Evolutionary conservation across 2,329 filamentous ascomycete species (phyloP).

Genomic region (Diaporthe destruens): DNA sequence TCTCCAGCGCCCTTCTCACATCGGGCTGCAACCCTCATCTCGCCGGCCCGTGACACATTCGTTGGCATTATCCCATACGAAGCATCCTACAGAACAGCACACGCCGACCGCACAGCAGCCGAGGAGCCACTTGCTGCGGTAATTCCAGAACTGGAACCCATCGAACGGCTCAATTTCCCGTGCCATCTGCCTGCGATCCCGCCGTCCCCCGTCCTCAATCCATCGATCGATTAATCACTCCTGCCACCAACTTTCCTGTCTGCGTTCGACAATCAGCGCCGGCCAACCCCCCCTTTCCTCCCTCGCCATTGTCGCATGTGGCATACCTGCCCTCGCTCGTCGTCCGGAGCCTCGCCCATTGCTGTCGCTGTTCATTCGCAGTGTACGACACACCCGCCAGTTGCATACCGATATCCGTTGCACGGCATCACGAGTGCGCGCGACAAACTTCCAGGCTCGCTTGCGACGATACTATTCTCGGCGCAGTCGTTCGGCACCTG

Average conservation of each 20-base stretch:
- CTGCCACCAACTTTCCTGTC: constrained; percentile 28
- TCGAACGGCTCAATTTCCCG: constrained; percentile 41
- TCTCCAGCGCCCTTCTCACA: constrained; percentile 1
- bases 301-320: constrained; percentile 30
- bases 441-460: constrained; percentile 33
- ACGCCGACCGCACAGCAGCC: constrained; percentile 33
- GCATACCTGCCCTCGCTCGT: constrained; percentile 20
- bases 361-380: constrained; percentile 17
- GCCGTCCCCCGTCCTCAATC: constrained; percentile 20
- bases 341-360: constrained; percentile 5
- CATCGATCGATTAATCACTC: constrained; percentile 31
- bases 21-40: constrained; percentile 6
- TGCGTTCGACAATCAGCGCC: constrained; percentile 26
- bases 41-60: constrained; percentile 15
- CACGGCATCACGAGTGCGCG: constrained; percentile 35
- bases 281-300: constrained; percentile 14
- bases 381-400: constrained; percentile 10
- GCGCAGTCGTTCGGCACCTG: constrained; percentile 8
- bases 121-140: constrained; percentile 39
- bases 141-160: constrained; percentile 42
- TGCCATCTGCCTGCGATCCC: constrained; percentile 33
- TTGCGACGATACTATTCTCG: constrained; percentile 28
- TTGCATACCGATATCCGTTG: constrained; percentile 26
- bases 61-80: constrained; percentile 17
- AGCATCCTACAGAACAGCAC: constrained; percentile 27